Conservation (phyloP, 1,284 basidiomycete species). For the Pascua guehoae region DNA sequence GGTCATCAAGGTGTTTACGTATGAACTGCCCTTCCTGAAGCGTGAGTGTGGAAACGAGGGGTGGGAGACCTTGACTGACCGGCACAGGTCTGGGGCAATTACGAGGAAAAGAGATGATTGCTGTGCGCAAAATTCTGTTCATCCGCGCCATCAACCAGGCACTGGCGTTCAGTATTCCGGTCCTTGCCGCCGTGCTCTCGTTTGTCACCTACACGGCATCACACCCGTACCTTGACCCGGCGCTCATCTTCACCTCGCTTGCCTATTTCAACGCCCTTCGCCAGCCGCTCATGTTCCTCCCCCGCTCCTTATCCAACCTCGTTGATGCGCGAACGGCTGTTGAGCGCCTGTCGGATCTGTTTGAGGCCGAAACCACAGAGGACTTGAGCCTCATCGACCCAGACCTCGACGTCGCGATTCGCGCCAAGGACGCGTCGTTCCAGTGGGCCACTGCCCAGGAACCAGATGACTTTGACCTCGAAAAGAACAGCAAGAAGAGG, state of each 20-base stretch:
- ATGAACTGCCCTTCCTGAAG: conserved; percentile 63
- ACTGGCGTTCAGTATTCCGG: conserved; percentile 43
- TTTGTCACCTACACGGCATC: conserved; percentile 68
- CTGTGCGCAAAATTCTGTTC: conserved; percentile 59
- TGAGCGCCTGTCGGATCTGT: conserved; percentile 54
- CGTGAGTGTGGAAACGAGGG: conserved; percentile 46
- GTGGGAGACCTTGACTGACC: neutral
- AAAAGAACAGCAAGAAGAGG: neutral
- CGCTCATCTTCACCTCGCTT: conserved; percentile 66
- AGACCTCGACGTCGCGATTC: conserved; percentile 55
- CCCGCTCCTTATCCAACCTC: conserved; percentile 61
- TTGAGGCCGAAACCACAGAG: conserved; percentile 59
- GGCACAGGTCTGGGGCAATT: conserved; percentile 56
- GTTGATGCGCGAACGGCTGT: conserved; percentile 65
- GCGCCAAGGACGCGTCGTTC: conserved; percentile 59
- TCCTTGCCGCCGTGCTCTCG: conserved; percentile 68
- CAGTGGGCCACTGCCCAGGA: conserved; percentile 53
- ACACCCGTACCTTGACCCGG: conserved; percentile 56
- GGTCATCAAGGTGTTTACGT: conserved; percentile 72
- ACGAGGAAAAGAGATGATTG: conserved; percentile 58
- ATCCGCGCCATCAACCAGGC: conserved; percentile 59
- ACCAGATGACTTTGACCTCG: neutral
- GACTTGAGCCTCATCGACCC: conserved; percentile 52
- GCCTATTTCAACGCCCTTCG: conserved; percentile 65
- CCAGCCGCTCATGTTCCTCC: conserved; percentile 67